Base-by-base conservation (phyloP, 75 land plant species). In the Selaginella tamariscina region DNA sequence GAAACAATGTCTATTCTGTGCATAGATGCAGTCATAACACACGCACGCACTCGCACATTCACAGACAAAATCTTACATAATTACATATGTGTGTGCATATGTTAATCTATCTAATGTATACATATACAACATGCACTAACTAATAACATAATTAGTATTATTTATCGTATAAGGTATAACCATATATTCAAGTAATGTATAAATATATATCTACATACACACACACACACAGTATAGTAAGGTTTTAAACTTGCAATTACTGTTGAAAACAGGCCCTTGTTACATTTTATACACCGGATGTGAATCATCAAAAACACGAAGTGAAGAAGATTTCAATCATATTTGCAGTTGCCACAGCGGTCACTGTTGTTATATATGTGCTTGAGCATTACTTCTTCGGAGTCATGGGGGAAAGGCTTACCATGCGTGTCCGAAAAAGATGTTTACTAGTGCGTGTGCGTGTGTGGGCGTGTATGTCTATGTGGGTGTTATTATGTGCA, bases 191-290 rank as follows among this genome's bases (percentile, higher is more conserved):
- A n/a, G n/a, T n/a, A n/a, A n/a, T n/a, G n/a, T n/a, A n/a, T n/a
- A n/a, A n/a, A n/a, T n/a, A n/a, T n/a, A n/a, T n/a, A n/a, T n/a
- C n/a, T n/a, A n/a, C n/a, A n/a, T n/a, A n/a, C n/a, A n/a, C n/a
- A n/a, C n/a, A n/a, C n/a, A n/a, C n/a, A n/a, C n/a, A n/a, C n/a
- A n/a, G n/a, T n/a, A n/a, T n/a, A n/a, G n/a, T n/a, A n/a, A n/a
- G n/a, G n/a, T n/a, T n/a, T n/a, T n/a, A n/a, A n/a, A n/a, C 83
- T 89, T 54, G 91, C 86, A 31, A 84, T 94, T 44, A 80, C 86
- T 31, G n/a, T n/a, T n/a, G n/a, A n/a, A n/a, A n/a, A n/a, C 91
- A 95, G 63, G 91, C 84, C 55, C 81, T 95, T 49, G 88, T 87
- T 1, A 78, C 88, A 29, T 89, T 86, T 56, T 95, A 87, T 71